Base-by-base conservation (phyloP, 2,329 filamentous ascomycete genomes). In the Ceratocystis eucalypticola region DNA sequence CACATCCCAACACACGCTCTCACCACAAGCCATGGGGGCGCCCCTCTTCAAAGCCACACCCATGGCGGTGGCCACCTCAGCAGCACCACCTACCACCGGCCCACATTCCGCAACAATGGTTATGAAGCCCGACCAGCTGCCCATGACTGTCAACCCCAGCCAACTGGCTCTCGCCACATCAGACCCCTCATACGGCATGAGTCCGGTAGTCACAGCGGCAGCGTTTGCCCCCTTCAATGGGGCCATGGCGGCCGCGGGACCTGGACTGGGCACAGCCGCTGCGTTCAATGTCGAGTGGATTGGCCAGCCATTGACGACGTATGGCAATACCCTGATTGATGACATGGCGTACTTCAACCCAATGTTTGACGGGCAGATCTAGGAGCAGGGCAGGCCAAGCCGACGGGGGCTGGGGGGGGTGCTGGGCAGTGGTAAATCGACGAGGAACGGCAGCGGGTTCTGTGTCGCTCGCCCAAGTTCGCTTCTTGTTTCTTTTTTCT, bases 81-180 rank as follows among this genome's bases (percentile, higher is more conserved):
- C 41, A n/a, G 25, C 37, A 20, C n/a, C 61, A 1, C 10, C 41
- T 15, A 62, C 22, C 28, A 25, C 61, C n/a, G 17, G 5, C 7
- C 48, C 48, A 22, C 48, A 53, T 20, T 2, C n/a, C 12, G 25
- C 48, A 25, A n/a, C 44, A 8, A 48, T 55, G 50, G 10, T 30
- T 10, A 55, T 61, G n/a, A 62, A 66, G 45, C 7, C 7, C 17
- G 65, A 66, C 15, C 37, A 48, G 41, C 45, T 55, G 28, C 59
- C 44, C 55, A 62, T 59, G 57, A 66, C 65, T n/a, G 62, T 67
- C n/a, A 61, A 67, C 33, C 66, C 66, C 8, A 67, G 61, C 30
- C 62, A 67, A 28, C 63, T 65, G 48, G 50, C 48, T 5, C 63
- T 65, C 30, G 63, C 33, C 5, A 22, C 50, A 17, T 45, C 61